Percentiles rank a stretch among this genome's conserved stretches.
Conservation (phyloP, 108 stramenopile species). For the Cyclotella baltica region DNA sequence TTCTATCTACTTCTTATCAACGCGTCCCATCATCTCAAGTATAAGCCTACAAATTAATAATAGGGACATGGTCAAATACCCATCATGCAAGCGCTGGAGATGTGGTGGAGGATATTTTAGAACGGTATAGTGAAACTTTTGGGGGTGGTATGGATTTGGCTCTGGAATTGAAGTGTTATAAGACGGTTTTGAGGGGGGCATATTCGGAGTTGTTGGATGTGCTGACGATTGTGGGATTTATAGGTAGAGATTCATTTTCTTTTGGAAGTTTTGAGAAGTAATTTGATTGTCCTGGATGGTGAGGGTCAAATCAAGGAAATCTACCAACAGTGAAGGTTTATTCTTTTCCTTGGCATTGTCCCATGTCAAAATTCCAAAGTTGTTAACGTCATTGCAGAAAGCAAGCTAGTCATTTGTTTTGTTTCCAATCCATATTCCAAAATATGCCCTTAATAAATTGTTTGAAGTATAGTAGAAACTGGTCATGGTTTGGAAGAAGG, state of each 20-base stretch:
- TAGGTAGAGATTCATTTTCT: no score
- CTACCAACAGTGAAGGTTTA: no score
- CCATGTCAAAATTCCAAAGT: slow-evolving; percentile 22
- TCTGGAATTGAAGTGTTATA: slow-evolving; percentile 35
- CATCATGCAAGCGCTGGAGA: slow-evolving; percentile 31
- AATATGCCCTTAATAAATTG: slow-evolving; percentile 35
- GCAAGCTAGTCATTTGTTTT: background rate
- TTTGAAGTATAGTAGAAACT: slow-evolving; percentile 20
- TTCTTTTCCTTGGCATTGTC: no score
- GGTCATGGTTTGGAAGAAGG: slow-evolving; percentile 15
- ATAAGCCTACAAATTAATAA: slow-evolving; percentile 34
- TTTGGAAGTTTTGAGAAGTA: no score
- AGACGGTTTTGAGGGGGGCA: slow-evolving; percentile 43
- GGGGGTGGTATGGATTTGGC: slow-evolving; percentile 50
- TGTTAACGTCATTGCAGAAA: slow-evolving; percentile 24
- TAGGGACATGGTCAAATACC: slow-evolving; percentile 37
- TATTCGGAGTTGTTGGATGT: slow-evolving; percentile 35
- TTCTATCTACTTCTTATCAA: background rate
- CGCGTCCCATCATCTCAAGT: slow-evolving; percentile 25
- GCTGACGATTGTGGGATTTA: no score
- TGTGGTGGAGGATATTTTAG: slow-evolving; percentile 35
- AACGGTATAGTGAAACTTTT: slow-evolving; percentile 44
- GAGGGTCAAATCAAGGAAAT: no score
- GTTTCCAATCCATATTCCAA: slow-evolving; percentile 23
- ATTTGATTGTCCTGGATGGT: no score